Evolutionary conservation across 352 stramenopile genomes (phyloP), one percentile per base, ranked within the genome.

Genomic region (Globisporangium lucens): DNA sequence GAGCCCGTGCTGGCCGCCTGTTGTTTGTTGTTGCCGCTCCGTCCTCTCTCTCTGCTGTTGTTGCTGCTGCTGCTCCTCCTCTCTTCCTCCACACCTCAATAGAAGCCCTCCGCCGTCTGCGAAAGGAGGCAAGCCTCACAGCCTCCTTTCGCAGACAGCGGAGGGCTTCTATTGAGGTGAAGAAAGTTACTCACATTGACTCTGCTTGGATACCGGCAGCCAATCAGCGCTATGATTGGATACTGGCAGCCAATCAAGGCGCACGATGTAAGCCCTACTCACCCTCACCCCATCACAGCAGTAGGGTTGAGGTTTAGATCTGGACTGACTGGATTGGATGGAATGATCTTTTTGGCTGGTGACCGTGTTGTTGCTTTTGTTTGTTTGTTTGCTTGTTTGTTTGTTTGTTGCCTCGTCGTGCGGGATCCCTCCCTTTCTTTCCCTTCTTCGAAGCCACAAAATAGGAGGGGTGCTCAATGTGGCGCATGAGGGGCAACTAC

Each of bases 371-470:
- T 55, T 55, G 47, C 22, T 24, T 24, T 24, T 24, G 24, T 24
- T 24, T 24, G 24, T 24, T 24, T 30, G 47, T 53, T 53, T 27
- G 20, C 0, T 53, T 27, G 47, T 27, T n/a, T n/a, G n/a, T n/a
- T n/a, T n/a, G n/a, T n/a, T n/a, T n/a, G 46, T 29, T 55, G 43
- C 43, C 43, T 22, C 43, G 43, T 51, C 9, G 43, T 55, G 8
- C 15, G 20, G 47, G n/a, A 55, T 55, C 47, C 47, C 47, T 55
- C 47, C 43, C 43, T 51, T 51, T 51, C 22, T 55, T 55, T 55
- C 47, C 47, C 47, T 55, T 55, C 47, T 30, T 55, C 47, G n/a
- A 55, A 55, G 22, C 47, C 8, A 55, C 47, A 24, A 29, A 24
- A 15, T 29, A 13, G 47, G 10, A 10, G 17, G 7, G 46, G 47